Percentiles rank a stretch among this genome's conserved stretches.
phyloP scores from a whole-genome alignment of 2,329 filamentous ascomycete species.

The Arthrinium puccinioides region DNA sequence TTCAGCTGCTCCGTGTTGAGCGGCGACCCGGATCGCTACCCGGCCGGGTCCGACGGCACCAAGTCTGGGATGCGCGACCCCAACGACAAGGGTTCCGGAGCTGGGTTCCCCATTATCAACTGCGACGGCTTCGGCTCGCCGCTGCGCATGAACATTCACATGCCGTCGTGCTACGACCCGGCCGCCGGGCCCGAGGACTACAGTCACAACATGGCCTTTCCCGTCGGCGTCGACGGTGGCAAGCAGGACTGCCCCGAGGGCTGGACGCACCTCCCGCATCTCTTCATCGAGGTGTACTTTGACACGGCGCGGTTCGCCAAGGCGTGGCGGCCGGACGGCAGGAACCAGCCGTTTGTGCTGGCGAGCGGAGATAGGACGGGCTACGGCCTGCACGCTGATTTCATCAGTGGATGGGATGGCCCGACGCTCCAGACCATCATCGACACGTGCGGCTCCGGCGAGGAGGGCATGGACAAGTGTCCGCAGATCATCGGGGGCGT shows the following conservation, averaged over 20 bases:
- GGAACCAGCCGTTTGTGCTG: constrained; percentile 58
- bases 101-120: constrained; percentile 62
- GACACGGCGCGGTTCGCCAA: constrained; percentile 44
- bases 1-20: constrained; percentile 52
- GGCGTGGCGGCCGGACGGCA: constrained; percentile 47
- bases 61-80: constrained; percentile 48
- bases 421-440: constrained; percentile 58
- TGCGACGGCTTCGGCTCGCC: constrained; percentile 58
- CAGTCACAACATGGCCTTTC: constrained; percentile 60
- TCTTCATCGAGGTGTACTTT: constrained; percentile 56
- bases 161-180: constrained; percentile 69
- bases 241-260: constrained; percentile 48
- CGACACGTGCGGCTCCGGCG: constrained; percentile 55
- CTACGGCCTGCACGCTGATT: constrained; percentile 65
- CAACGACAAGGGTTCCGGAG: constrained; percentile 46
- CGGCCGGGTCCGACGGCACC: constrained; percentile 44
- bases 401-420: constrained; percentile 66
- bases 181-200: constrained; percentile 50
- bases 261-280: constrained; percentile 46
- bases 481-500: constrained; percentile 46
- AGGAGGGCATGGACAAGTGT: constrained; percentile 55
- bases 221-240: constrained; percentile 37
- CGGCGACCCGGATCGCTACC: constrained; percentile 45
- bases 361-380: constrained; percentile 64
- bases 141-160: constrained; percentile 60